These are phyloP conservation scores for Xylaria sp. DNA, from an alignment of 2,329 filamentous ascomycete species.

Conservation along the genomic window DNA sequence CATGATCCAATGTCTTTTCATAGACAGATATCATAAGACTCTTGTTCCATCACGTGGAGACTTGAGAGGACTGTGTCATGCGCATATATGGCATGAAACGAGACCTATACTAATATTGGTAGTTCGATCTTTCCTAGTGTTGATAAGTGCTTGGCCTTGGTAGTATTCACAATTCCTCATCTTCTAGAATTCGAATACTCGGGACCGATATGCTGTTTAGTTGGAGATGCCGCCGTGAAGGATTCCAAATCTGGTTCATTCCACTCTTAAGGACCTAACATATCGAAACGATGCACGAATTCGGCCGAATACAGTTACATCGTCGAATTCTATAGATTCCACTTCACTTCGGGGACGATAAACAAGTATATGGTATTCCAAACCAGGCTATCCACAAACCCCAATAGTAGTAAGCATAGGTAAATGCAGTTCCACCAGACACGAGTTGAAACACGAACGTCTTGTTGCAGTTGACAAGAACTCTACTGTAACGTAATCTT, in stretches of 20 bases:
- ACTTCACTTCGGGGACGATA: too few species aligned
- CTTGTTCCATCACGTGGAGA: slow-evolving; percentile 15
- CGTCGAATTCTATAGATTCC: not conserved
- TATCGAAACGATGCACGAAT: not conserved
- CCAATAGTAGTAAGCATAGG: slow-evolving; percentile 22
- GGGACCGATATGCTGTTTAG: not conserved
- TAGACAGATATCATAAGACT: not conserved
- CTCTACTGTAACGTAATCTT: not conserved
- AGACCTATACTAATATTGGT: not conserved
- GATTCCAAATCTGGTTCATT: not conserved
- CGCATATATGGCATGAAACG: slow-evolving; percentile 19
- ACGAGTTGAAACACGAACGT: not conserved
- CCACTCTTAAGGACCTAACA: not conserved
- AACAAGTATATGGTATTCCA: not conserved
- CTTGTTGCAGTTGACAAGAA: not conserved
- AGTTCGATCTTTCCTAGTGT: slow-evolving; percentile 12
- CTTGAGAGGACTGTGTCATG: slow-evolving; percentile 1
- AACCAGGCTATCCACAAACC: slow-evolving; percentile 5
- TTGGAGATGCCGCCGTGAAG: not conserved
- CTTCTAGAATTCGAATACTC: slow-evolving; percentile 4
- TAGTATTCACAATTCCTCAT: not conserved
- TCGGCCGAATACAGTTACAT: not conserved
- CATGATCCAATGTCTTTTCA: not conserved
- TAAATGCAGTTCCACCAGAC: not conserved
- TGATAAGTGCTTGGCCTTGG: slow-evolving; percentile 5